These are phyloP conservation scores for Aspergillus carlsbadensis DNA, from an alignment of 495 filamentous ascomycete species.

Conservation along the genomic window DNA sequence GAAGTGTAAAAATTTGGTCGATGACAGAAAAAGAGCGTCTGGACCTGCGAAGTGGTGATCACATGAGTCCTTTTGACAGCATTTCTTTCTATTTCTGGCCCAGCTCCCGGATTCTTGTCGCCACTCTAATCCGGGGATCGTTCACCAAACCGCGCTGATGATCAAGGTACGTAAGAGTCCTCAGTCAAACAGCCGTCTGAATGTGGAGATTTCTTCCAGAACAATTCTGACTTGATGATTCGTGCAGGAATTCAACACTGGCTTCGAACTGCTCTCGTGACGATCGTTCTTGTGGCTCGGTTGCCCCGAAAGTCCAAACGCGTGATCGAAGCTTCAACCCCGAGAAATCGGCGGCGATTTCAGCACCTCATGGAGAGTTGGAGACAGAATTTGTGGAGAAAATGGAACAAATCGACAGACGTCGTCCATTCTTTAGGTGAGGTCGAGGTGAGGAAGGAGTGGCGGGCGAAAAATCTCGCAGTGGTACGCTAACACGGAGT, in stretches of 20 bases:
- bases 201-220: background rate
- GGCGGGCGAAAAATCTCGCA: constrained; percentile 18
- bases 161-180: background rate
- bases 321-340: background rate
- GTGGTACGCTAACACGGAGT: constrained; percentile 4
- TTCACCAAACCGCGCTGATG: background rate
- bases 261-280: no score
- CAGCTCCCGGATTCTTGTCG: background rate
- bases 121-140: background rate
- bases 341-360: background rate
- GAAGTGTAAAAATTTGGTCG: no score
- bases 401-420: background rate
- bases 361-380: background rate
- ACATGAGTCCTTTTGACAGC: background rate
- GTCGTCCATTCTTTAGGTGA: background rate
- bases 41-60: background rate
- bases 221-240: background rate
- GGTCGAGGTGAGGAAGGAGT: constrained; percentile 3
- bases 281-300: background rate
- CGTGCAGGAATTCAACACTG: no score
- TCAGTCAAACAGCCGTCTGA: background rate
- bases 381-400: background rate
- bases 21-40: no score
- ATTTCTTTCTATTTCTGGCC: background rate
- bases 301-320: background rate